These are phyloP conservation scores for Fusarium miscanthi DNA, from an alignment of 2,329 filamentous ascomycete genomes.

Conservation along the genomic window DNA sequence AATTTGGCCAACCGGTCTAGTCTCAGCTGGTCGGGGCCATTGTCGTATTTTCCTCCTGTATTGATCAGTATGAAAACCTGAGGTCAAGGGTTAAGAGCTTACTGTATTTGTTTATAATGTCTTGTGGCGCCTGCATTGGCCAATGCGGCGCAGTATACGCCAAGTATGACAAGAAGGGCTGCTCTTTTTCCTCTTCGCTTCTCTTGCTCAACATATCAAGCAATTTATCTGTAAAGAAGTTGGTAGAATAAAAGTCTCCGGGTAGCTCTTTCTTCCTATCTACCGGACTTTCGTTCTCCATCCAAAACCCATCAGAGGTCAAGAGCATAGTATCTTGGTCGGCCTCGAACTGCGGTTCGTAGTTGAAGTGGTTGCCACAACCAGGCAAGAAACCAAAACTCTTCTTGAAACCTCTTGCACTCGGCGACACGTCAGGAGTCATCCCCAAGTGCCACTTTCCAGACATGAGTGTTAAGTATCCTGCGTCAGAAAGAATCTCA, in stretches of 20 bases:
- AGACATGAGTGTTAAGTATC: conserved; percentile 48
- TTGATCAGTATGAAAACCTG: background rate
- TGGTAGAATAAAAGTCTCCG: conserved; percentile 63
- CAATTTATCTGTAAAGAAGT: conserved; percentile 63
- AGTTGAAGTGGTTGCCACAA: conserved; percentile 65
- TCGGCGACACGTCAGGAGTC: conserved; percentile 39
- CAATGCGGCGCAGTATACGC: conserved; percentile 17
- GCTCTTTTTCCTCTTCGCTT: conserved; percentile 44
- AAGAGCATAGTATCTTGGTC: conserved; percentile 60
- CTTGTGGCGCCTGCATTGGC: conserved; percentile 15
- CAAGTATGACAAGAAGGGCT: conserved; percentile 14
- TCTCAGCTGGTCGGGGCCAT: conserved; percentile 56
- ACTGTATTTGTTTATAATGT: conserved; percentile 12
- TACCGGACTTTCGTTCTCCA: conserved; percentile 53
- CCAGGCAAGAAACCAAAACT: conserved; percentile 56
- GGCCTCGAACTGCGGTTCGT: conserved; percentile 55
- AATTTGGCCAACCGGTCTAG: conserved; percentile 45
- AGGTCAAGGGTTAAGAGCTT: rapidly evolving
- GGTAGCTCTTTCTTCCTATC: conserved; percentile 55
- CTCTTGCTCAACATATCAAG: conserved; percentile 56
- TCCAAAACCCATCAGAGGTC: conserved; percentile 48
- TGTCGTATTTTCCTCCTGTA: conserved; percentile 45
- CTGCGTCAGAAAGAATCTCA: conserved; percentile 46
- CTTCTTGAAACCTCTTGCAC: conserved; percentile 54
- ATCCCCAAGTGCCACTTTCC: conserved; percentile 54